phyloP scores from a whole-genome alignment of 768 basidiomycete genomes.

The Heimioporus sp. region DNA sequence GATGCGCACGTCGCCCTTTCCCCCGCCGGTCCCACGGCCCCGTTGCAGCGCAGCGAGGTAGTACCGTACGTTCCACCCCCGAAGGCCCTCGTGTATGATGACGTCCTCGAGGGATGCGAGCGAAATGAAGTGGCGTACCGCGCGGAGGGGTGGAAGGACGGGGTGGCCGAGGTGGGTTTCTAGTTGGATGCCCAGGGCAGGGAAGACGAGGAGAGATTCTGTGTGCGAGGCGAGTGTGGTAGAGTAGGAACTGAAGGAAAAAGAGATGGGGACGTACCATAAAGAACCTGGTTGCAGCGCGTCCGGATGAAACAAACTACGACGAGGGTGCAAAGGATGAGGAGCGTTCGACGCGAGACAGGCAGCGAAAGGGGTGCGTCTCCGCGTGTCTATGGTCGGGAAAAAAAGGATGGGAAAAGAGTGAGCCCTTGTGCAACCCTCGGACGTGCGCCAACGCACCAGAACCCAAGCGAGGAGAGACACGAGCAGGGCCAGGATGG shows the following conservation, averaged over 20 bases:
- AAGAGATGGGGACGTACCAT: conserved; percentile 38
- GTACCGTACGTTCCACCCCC: conserved; percentile 69
- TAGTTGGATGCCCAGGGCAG: conserved; percentile 69
- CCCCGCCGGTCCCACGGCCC: background rate
- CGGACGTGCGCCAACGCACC: too few species aligned
- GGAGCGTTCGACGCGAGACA: too few species aligned
- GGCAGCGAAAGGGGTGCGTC: too few species aligned
- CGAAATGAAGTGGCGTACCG: conserved; percentile 58
- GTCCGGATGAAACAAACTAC: background rate
- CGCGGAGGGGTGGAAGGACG: conserved; percentile 26
- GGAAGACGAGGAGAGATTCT: conserved; percentile 73
- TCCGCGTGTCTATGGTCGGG: too few species aligned
- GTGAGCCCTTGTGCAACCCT: too few species aligned
- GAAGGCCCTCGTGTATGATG: conserved; percentile 72
- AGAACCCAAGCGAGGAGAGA: too few species aligned
- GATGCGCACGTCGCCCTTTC: background rate
- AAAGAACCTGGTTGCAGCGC: conserved; percentile 45
- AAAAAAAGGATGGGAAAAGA: too few species aligned
- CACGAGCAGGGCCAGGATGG: conserved; percentile 14
- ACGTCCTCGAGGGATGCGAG: conserved; percentile 52
- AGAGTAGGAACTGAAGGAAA: background rate
- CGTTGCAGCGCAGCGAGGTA: conserved; percentile 53
- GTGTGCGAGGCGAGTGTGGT: background rate
- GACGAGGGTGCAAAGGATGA: too few species aligned
- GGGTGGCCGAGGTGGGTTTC: conserved; percentile 66